Evolutionary conservation across 139 green algal species (phyloP).

Genomic region (Chlamydomonas asymmetrica): DNA sequence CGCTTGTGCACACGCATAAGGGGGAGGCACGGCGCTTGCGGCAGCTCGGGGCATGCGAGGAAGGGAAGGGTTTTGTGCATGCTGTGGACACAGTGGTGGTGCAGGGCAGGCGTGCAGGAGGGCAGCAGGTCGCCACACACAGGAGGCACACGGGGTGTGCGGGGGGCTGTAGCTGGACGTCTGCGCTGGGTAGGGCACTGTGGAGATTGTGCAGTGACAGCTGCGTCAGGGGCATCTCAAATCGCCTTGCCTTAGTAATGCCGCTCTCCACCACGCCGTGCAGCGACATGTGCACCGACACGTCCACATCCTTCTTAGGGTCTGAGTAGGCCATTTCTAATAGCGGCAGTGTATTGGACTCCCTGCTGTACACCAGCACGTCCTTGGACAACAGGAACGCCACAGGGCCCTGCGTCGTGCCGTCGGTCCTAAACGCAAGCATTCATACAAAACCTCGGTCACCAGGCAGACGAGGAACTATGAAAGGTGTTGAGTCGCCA

Average conservation of each 20-base stretch:
- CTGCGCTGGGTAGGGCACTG: no score
- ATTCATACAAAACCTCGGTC: neutral
- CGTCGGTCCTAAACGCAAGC: conserved; percentile 19
- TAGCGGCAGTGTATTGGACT: neutral
- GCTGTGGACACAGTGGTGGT: no score
- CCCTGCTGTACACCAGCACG: conserved; percentile 24
- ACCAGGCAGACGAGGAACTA: neutral
- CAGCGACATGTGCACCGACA: conserved; percentile 47
- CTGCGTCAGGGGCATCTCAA: no score
- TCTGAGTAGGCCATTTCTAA: conserved; percentile 59
- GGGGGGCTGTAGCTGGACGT: neutral
- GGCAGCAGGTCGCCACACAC: neutral
- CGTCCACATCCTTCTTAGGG: conserved; percentile 60
- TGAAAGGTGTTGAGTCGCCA: neutral
- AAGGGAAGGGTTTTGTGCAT: no score
- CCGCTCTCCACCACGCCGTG: conserved; percentile 51
- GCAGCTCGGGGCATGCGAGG: no score
- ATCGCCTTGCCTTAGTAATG: conserved; percentile 41
- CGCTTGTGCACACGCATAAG: no score
- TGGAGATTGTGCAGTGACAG: no score
- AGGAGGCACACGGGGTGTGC: neutral
- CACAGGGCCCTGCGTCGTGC: conserved; percentile 10
- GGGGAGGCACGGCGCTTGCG: no score
- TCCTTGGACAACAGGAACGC: conserved; percentile 24
- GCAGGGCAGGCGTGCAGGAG: no score